Evolutionary conservation across 371 early-diverging fungal species (phyloP).

Genomic region (Phascolomyces articulosus): DNA sequence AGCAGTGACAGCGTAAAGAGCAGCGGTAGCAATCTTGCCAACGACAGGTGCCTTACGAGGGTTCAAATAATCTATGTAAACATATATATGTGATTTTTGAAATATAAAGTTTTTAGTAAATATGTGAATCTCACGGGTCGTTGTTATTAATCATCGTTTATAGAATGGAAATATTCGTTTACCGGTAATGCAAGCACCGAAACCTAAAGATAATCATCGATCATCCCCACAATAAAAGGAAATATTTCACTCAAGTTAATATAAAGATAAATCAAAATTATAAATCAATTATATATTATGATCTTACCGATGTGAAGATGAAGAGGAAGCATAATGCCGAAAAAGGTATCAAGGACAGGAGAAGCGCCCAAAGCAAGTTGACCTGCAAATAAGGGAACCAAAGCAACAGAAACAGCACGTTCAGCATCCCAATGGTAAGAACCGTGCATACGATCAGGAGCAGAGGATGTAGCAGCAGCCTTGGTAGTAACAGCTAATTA

Average conservation of each 20-base stretch:
- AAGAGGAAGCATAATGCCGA: slow-evolving; percentile 89
- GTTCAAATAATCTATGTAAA: slow-evolving; percentile 80
- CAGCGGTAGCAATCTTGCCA: slow-evolving; percentile 63
- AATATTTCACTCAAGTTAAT: neutral
- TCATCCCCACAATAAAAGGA: neutral
- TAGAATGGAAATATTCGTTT: slow-evolving; percentile 4
- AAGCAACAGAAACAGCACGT: slow-evolving; percentile 74
- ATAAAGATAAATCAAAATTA: no score
- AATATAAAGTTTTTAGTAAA: slow-evolving; percentile 1
- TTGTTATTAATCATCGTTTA: neutral
- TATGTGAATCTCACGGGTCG: neutral
- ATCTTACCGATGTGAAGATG: slow-evolving; percentile 87
- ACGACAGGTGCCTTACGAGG: slow-evolving; percentile 67
- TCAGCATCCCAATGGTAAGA: slow-evolving; percentile 90
- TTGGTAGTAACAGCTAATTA: slow-evolving; percentile 29
- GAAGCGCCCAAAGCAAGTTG: slow-evolving; percentile 80
- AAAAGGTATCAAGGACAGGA: slow-evolving; percentile 83
- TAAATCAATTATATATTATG: neutral
- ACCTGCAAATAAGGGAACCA: slow-evolving; percentile 79
- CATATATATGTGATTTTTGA: neutral
- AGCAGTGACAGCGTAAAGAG: slow-evolving; percentile 72
- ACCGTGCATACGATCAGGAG: slow-evolving; percentile 52
- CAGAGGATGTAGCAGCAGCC: slow-evolving; percentile 20
- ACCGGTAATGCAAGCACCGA: slow-evolving; percentile 65
- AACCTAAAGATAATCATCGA: slow-evolving; percentile 40